A percentile compares a stretch with the other conserved stretches of the same genome.
These are phyloP conservation scores for Ogataea degrootiae DNA, from an alignment of 805 yeast genomes.

Conservation along the genomic window DNA sequence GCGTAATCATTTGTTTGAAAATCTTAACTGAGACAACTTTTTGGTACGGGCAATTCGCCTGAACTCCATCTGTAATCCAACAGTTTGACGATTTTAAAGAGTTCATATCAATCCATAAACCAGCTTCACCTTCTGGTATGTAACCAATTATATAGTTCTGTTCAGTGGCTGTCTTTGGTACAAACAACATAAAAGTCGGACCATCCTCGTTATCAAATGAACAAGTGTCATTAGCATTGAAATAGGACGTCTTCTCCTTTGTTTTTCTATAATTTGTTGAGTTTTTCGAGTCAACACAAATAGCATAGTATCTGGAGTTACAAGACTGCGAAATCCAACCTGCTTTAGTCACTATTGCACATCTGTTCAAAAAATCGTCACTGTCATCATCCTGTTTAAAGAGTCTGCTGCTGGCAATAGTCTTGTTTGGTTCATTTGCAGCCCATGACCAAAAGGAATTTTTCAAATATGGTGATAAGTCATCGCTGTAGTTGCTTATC, in stretches of 20 bases:
- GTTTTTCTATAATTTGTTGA: constrained; percentile 43
- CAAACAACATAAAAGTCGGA: constrained; percentile 34
- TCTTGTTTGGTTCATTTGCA: constrained; percentile 43
- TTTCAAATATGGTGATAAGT: constrained; percentile 30
- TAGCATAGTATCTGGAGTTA: constrained; percentile 42
- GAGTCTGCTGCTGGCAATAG: constrained; percentile 1
- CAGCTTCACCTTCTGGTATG: constrained; percentile 25
- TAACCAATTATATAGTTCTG: constrained; percentile 27
- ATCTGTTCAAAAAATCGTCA: constrained; percentile 28
- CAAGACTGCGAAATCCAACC: constrained; percentile 74
- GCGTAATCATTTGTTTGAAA: constrained; percentile 60
- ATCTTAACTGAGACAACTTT: constrained; percentile 47
- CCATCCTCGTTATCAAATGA: background rate
- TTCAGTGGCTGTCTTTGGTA: constrained; percentile 49
- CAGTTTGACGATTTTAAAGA: constrained; percentile 70
- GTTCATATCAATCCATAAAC: constrained; percentile 78
- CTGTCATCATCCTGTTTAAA: constrained; percentile 14
- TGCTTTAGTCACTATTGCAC: constrained; percentile 34
- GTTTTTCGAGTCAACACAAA: constrained; percentile 46
- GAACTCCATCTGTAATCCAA: constrained; percentile 82
- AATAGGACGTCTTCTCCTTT: constrained; percentile 35
- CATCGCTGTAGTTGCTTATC: constrained; percentile 17
- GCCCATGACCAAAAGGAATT: constrained; percentile 74
- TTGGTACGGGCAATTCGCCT: constrained; percentile 75
- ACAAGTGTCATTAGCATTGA: constrained; percentile 34